These are phyloP conservation scores for Fomitopsis palustris DNA, from an alignment of 1,284 basidiomycete species.

Conservation along the genomic window DNA sequence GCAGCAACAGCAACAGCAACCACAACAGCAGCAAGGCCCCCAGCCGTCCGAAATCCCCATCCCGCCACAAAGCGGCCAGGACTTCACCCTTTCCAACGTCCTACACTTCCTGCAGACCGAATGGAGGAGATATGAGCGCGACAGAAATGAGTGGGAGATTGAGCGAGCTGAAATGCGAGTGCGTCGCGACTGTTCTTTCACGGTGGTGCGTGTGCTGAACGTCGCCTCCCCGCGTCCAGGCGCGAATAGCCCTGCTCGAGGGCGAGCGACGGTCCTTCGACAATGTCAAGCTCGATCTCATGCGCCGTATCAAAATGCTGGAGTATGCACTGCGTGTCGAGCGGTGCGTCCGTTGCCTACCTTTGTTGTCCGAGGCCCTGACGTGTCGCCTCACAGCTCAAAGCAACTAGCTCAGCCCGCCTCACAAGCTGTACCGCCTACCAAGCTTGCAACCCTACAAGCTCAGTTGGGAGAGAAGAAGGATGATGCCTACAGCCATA, in stretches of 20 bases:
- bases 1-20: slow-evolving; percentile 37
- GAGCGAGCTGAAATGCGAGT: slow-evolving; percentile 99
- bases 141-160: slow-evolving; percentile 99
- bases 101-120: slow-evolving; percentile 98
- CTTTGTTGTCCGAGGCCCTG: slow-evolving; percentile 18
- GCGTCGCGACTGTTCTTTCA: slow-evolving; percentile 27
- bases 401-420: slow-evolving; percentile 70
- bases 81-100: slow-evolving; percentile 91
- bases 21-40: slow-evolving; percentile 53
- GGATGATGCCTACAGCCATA: slow-evolving; percentile 65
- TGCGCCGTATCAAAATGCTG: slow-evolving; percentile 98
- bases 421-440: slow-evolving; percentile 48
- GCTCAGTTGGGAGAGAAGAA: slow-evolving; percentile 52
- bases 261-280: slow-evolving; percentile 96
- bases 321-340: slow-evolving; percentile 95
- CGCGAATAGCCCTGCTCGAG: slow-evolving; percentile 95
- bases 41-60: slow-evolving; percentile 61
- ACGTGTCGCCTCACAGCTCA: slow-evolving; percentile 51
- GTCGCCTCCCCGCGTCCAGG: slow-evolving; percentile 44
- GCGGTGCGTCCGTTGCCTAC: slow-evolving; percentile 54
- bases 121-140: slow-evolving; percentile 95
- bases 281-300: slow-evolving; percentile 93
- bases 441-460: slow-evolving; percentile 60
- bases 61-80: slow-evolving; percentile 77
- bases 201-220: slow-evolving; percentile 13